phyloP scores from a whole-genome alignment of 257 asterid genomes.

The Solanum sejunctum region DNA sequence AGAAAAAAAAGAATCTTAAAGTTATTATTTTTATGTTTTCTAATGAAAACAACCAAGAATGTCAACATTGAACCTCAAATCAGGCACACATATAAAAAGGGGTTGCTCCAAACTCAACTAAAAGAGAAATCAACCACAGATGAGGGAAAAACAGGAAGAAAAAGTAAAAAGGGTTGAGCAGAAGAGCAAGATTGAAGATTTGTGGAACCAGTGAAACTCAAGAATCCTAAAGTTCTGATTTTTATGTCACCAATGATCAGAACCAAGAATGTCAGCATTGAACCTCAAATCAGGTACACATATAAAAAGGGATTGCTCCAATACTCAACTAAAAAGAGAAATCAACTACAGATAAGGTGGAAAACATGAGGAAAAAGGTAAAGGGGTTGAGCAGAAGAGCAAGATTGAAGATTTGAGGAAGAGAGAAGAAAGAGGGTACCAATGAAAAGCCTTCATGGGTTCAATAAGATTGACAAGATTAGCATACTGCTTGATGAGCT shows the following conservation, averaged over 20 bases:
- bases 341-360: background rate
- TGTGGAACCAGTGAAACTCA: no score
- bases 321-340: background rate
- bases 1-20: no score
- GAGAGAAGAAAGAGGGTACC: slow-evolving; percentile 19
- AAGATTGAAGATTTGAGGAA: background rate
- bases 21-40: background rate
- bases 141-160: background rate
- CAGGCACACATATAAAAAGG: background rate
- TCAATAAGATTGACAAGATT: slow-evolving; percentile 62
- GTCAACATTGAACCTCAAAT: background rate
- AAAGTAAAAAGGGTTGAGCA: background rate
- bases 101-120: background rate
- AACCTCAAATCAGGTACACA: background rate
- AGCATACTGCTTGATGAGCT: slow-evolving; percentile 48
- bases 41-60: background rate
- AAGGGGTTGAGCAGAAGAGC: background rate
- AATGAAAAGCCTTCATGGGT: slow-evolving; percentile 58
- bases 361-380: background rate
- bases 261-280: background rate
- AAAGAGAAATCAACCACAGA: background rate
- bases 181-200: background rate
- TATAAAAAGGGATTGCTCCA: background rate
- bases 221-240: no score
- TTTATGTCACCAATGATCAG: no score